Percentiles rank a stretch among this genome's conserved stretches.
Evolutionary conservation across 2,329 filamentous ascomycete species (phyloP).

Genomic region (Talaromyces sp.): DNA sequence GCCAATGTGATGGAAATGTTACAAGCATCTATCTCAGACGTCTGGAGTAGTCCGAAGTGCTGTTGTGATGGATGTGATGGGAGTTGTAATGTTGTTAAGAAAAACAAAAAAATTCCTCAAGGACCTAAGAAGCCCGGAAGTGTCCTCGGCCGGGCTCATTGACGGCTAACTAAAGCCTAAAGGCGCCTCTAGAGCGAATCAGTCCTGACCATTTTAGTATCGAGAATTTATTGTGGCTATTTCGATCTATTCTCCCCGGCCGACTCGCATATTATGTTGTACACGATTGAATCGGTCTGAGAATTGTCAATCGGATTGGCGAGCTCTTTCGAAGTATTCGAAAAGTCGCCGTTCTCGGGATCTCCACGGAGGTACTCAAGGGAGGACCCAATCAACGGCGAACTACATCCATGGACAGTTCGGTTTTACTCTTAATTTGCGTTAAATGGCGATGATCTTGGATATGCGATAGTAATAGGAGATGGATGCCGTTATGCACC

Average conservation of each 20-base stretch:
- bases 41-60: neutral
- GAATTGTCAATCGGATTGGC: neutral
- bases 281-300: neutral
- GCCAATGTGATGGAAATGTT: neutral
- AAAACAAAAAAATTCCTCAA: neutral
- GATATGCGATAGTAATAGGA: neutral
- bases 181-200: neutral
- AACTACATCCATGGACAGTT: neutral
- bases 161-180: neutral
- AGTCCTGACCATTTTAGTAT: neutral
- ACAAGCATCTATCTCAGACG: neutral
- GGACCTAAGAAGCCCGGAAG: neutral
- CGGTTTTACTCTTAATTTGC: neutral
- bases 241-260: neutral
- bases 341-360: neutral
- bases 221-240: too few species aligned
- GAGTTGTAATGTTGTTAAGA: neutral
- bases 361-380: neutral
- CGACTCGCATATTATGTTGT: neutral
- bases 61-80: neutral
- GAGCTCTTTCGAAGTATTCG: neutral
- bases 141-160: neutral
- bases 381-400: neutral
- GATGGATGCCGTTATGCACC: neutral
- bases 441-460: neutral